Evolutionary conservation across 1,284 basidiomycete species (phyloP).

Genomic region (Ustilago sp.): DNA sequence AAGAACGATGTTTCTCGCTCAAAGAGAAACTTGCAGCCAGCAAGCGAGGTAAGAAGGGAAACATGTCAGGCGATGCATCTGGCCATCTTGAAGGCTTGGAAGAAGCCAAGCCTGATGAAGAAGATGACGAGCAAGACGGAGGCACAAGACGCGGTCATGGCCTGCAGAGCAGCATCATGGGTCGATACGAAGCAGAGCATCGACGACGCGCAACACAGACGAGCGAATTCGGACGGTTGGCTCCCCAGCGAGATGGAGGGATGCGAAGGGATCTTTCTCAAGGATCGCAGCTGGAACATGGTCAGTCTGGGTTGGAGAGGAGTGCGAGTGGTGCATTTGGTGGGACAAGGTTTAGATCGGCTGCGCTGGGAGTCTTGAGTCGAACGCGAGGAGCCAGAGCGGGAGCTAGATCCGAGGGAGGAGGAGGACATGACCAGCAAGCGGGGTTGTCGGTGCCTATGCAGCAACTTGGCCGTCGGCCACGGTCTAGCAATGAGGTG

Average conservation of each 20-base stretch:
- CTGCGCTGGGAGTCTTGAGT: slow-evolving; percentile 41
- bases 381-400: slow-evolving; percentile 15
- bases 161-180: slow-evolving; percentile 41
- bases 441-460: slow-evolving; percentile 19
- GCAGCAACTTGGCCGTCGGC: slow-evolving; percentile 23
- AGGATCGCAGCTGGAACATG: slow-evolving; percentile 24
- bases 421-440: not conserved
- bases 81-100: slow-evolving; percentile 22
- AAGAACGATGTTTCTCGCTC: slow-evolving; percentile 51
- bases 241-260: slow-evolving; percentile 5
- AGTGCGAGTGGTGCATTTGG: slow-evolving; percentile 18
- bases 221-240: slow-evolving; percentile 41
- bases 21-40: slow-evolving; percentile 38
- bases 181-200: slow-evolving; percentile 41
- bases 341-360: slow-evolving; percentile 23
- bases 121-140: slow-evolving; percentile 19
- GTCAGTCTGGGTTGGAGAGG: slow-evolving; percentile 15
- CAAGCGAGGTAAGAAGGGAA: slow-evolving; percentile 33
- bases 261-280: slow-evolving; percentile 29
- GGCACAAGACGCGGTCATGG: slow-evolving; percentile 10
- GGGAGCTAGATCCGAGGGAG: not conserved
- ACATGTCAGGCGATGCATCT: slow-evolving; percentile 26
- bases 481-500: not conserved
- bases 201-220: slow-evolving; percentile 27
- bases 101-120: slow-evolving; percentile 20